These are phyloP conservation scores for Medicago arabica DNA, from an alignment of 306 rosid genomes.

Conservation along the genomic window DNA sequence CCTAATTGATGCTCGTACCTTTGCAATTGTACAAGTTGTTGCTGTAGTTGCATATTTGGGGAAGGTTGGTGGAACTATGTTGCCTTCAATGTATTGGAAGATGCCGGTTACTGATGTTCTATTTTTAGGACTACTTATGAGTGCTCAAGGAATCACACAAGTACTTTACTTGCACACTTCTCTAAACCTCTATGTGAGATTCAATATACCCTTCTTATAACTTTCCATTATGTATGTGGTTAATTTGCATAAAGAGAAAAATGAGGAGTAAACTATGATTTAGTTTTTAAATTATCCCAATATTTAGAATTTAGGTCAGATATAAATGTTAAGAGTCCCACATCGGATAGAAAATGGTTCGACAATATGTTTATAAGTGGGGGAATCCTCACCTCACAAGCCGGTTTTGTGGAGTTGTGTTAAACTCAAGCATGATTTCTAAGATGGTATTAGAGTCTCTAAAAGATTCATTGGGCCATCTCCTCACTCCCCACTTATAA, in stretches of 20 bases:
- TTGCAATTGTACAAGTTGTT: conserved; percentile 37
- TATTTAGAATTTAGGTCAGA: too few relatives aligned
- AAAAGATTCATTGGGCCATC: too few relatives aligned
- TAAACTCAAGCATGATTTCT: too few relatives aligned
- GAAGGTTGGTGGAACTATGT: conserved; percentile 55
- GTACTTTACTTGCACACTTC: conserved; percentile 44
- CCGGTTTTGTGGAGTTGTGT: too few relatives aligned
- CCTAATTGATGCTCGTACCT: neutral
- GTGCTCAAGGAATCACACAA: conserved; percentile 65
- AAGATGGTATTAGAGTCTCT: too few relatives aligned
- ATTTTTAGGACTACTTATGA: conserved; percentile 55
- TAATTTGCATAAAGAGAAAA: neutral
- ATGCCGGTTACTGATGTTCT: conserved; percentile 52
- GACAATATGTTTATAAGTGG: too few relatives aligned
- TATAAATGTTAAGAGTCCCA: too few relatives aligned
- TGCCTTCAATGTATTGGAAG: conserved; percentile 62
- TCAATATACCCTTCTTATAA: neutral
- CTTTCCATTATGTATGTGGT: neutral
- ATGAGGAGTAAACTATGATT: too few relatives aligned
- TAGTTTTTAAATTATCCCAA: too few relatives aligned
- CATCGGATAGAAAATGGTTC: too few relatives aligned
- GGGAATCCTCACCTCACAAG: too few relatives aligned
- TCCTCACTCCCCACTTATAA: too few relatives aligned
- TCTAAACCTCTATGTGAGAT: conserved; percentile 43
- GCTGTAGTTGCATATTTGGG: conserved; percentile 45